Evolutionary conservation across 2,329 filamentous ascomycete genomes (phyloP).

Genomic region (Cercospora citrullina): DNA sequence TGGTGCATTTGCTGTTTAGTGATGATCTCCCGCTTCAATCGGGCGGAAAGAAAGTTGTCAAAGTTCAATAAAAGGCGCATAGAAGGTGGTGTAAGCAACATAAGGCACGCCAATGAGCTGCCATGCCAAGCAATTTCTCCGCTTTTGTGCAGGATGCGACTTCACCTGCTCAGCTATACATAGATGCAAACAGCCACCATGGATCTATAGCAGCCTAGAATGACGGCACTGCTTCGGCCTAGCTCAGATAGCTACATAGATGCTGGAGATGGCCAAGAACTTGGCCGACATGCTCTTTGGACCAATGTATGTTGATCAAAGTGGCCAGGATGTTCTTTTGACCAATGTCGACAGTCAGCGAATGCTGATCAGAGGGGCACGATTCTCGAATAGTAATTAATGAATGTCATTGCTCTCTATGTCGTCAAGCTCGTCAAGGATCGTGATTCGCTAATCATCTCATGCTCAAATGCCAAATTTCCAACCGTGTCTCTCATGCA

Average conservation of each 20-base stretch:
- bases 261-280: neutral
- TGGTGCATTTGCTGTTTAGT: neutral
- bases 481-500: neutral
- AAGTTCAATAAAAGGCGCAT: slow-evolving; percentile 3
- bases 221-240: neutral
- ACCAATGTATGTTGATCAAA: neutral
- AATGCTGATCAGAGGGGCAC: neutral
- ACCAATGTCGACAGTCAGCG: neutral
- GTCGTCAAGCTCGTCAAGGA: slow-evolving; percentile 12
- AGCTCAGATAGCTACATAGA: neutral
- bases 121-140: neutral
- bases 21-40: neutral
- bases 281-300: neutral
- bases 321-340: neutral
- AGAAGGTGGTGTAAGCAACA: slow-evolving; percentile 3
- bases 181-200: neutral
- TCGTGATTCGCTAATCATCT: neutral
- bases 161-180: slow-evolving; percentile 3
- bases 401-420: slow-evolving; percentile 10
- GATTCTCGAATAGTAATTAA: neutral
- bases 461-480: neutral
- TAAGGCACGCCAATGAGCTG: neutral
- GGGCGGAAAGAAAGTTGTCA: neutral
- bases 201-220: neutral
- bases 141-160: neutral